Percentiles rank a stretch among this genome's conserved stretches.
Evolutionary conservation across 2,329 filamentous ascomycete species (phyloP).

Genomic region (Sporothrix variecibatus): DNA sequence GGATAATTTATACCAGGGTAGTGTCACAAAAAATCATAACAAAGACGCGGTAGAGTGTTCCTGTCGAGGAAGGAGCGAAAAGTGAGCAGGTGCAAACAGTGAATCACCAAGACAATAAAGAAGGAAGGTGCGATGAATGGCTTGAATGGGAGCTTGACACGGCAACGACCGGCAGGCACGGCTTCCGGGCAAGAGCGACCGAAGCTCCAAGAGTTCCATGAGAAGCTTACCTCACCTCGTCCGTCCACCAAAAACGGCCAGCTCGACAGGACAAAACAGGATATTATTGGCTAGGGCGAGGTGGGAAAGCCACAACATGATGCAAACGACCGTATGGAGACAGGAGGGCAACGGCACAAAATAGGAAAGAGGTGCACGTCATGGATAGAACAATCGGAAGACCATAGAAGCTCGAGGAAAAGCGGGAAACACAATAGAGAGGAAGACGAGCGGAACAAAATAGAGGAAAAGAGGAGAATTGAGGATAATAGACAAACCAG

Average conservation of each 20-base stretch:
- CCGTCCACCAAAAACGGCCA: neutral
- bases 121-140: conserved; percentile 2
- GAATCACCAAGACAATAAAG: conserved; percentile 2
- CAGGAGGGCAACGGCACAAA: neutral
- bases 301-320: neutral
- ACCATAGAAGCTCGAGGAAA: neutral
- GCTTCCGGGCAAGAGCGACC: neutral
- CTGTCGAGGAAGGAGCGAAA: conserved; percentile 6
- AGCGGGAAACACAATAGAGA: neutral
- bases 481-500: neutral
- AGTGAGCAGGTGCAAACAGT: neutral
- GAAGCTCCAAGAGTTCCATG: neutral
- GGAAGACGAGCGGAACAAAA: neutral
- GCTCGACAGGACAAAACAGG: neutral
- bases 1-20: neutral
- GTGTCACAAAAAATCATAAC: neutral
- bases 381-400: neutral
- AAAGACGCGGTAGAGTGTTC: neutral
- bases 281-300: neutral
- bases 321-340: neutral
- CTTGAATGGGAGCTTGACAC: neutral
- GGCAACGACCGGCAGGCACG: neutral
- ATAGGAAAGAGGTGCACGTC: neutral
- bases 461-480: neutral
- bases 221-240: neutral